phyloP scores from a whole-genome alignment of 2,329 filamentous ascomycete species.

The Epichloe baconii region DNA sequence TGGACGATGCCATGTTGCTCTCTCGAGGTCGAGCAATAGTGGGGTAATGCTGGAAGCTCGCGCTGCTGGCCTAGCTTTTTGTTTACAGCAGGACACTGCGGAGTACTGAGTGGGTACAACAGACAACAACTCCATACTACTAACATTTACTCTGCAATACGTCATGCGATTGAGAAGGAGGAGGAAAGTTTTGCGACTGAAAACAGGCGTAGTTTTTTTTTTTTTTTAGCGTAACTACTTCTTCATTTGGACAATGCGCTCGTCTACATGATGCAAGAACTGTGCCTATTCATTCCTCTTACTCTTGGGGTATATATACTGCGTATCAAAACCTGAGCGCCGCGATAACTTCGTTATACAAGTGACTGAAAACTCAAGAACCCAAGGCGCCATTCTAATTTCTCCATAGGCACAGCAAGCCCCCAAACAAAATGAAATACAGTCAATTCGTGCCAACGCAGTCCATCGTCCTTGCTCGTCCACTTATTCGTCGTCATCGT shows the following conservation, averaged over 20 bases:
- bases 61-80: neutral
- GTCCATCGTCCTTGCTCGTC: neutral
- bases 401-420: neutral
- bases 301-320: neutral
- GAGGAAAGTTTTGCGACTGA: too few species aligned
- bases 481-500: constrained; percentile 40
- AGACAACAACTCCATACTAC: neutral
- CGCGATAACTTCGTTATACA: neutral
- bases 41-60: neutral
- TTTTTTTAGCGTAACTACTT: too few species aligned
- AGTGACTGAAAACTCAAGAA: neutral
- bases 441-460: neutral
- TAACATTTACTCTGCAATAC: too few species aligned
- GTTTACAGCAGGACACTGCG: neutral
- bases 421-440: neutral
- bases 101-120: too few species aligned
- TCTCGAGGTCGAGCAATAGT: neutral
- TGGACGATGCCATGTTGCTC: neutral
- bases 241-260: neutral
- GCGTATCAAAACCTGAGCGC: neutral
- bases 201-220: too few species aligned
- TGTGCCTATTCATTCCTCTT: neutral
- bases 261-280: neutral
- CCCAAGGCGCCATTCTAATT: neutral
- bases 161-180: neutral